A percentile compares a stretch with the other conserved stretches of the same genome.
Conservation (phyloP, 306 rosid genomes). For the Quercus glauca region DNA sequence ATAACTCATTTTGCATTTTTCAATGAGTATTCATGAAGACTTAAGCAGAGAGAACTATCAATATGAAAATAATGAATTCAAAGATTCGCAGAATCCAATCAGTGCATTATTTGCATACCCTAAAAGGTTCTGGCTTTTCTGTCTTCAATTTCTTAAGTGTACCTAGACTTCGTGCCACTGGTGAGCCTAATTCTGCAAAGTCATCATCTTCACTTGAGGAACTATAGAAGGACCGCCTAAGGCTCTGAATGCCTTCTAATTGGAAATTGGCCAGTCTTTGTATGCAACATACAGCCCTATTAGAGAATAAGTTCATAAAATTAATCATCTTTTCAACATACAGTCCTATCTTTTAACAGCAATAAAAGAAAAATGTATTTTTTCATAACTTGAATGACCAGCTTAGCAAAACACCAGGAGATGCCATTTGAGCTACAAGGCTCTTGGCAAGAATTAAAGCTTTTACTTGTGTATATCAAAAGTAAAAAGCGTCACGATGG, state of each 20-base stretch:
- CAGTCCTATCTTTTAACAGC: background rate
- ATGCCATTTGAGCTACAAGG: too few relatives aligned
- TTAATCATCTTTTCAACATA: background rate
- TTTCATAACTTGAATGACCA: background rate
- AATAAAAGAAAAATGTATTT: background rate
- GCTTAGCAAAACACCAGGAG: background rate
- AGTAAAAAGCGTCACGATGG: background rate
- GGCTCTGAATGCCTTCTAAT: background rate
- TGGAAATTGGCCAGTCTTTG: background rate
- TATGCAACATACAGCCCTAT: background rate
- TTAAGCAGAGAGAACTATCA: background rate
- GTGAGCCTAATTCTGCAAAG: constrained; percentile 14
- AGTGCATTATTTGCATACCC: constrained; percentile 9
- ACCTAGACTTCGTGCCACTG: background rate
- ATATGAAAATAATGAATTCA: background rate
- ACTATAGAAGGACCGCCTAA: background rate
- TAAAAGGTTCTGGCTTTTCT: constrained; percentile 22
- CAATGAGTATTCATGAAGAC: background rate
- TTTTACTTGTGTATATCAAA: background rate
- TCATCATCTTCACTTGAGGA: constrained; percentile 9
- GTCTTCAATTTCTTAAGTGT: constrained; percentile 10
- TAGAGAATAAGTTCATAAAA: background rate
- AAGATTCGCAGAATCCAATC: background rate
- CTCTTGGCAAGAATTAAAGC: background rate
- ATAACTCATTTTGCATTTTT: background rate